Evolutionary conservation across 1,284 basidiomycete genomes (phyloP), one percentile per base, ranked within the genome.

Genomic region (Tilletiopsis washingtonensis): DNA sequence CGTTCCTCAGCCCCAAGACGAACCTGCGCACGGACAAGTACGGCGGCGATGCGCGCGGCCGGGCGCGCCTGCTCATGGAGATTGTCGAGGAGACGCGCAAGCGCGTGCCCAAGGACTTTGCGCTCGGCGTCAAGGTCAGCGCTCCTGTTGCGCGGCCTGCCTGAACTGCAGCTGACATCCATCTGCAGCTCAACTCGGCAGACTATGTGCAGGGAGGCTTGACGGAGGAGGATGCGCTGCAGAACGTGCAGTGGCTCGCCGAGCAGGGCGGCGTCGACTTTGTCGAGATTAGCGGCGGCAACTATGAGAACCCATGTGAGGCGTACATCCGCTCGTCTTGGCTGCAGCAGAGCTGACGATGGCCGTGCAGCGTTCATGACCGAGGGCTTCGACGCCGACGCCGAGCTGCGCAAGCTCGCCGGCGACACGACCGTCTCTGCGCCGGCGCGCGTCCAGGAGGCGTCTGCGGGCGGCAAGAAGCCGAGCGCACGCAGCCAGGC

Each of bases 221-320:
- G 20, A 68, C 57, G 17, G 75, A 76, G 29, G 73, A 78, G n/a
- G 78, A 80, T 39, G 84, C 84, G 2, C 74, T 88, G 3, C 73
- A 77, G 32, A 84, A 91, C 59, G 77, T 90, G 17, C 71, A 75
- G 26, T 74, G 78, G 50, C 81, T 91, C 37, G 80, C 83, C 0
- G 73, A 74, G 23, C 86, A 84, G 80, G 77, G 78, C 1, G 74
- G 75, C 11, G 72, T 89, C 1, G 88, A 90, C 72, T 86, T 88
- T 69, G 82, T 91, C 45, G 86, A 91, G 74, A 81, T 91, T 53
- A 88, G 84, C 56, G 89, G 88, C 3, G 88, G 88, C 2, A 84
- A 85, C 66, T 91, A 91, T 62, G 86, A 90, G 69, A 80, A 79
- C 23, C 85, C 86, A 58, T 81, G 85, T 83, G 66, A 43, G 77